These are phyloP conservation scores for Suhomyces prunicola DNA, from an alignment of 805 yeast species.

Conservation along the genomic window DNA sequence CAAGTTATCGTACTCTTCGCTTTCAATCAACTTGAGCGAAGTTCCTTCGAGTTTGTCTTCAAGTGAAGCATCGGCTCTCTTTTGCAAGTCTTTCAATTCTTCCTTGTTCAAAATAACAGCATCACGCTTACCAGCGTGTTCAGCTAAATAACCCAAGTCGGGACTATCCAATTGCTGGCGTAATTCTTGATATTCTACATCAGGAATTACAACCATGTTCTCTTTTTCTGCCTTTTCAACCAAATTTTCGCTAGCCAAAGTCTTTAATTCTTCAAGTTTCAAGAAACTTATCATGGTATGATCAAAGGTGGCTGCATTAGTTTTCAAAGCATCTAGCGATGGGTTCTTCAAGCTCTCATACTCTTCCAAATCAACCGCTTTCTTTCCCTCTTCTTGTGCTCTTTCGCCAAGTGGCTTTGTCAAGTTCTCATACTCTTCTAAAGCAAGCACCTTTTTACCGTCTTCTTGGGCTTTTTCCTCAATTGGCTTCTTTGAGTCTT, in stretches of 20 bases:
- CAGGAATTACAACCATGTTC: constrained; percentile 12
- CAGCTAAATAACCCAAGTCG: constrained; percentile 3
- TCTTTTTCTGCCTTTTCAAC: constrained; percentile 15
- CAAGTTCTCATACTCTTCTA: constrained; percentile 1
- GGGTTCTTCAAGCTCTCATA: constrained; percentile 1
- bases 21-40: constrained; percentile 18
- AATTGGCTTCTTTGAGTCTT: not conserved
- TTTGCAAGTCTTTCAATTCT: constrained; percentile 6
- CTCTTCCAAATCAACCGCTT: not conserved
- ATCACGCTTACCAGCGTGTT: constrained; percentile 1
- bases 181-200: constrained; percentile 9
- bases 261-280: constrained; percentile 7
- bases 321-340: constrained; percentile 1
- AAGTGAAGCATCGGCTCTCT: constrained; percentile 9
- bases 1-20: constrained; percentile 21
- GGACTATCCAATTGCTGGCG: not conserved
- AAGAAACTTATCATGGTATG: constrained; percentile 3
- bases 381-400: not conserved
- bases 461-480: not conserved
- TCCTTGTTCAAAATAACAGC: constrained; percentile 5
- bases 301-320: not conserved
- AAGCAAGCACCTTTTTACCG: not conserved
- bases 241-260: constrained; percentile 8
- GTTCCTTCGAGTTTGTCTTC: constrained; percentile 17
- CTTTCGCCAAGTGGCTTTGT: not conserved